These are phyloP conservation scores for Solanum rostratum DNA, from an alignment of 257 asterid genomes.

Conservation along the genomic window DNA sequence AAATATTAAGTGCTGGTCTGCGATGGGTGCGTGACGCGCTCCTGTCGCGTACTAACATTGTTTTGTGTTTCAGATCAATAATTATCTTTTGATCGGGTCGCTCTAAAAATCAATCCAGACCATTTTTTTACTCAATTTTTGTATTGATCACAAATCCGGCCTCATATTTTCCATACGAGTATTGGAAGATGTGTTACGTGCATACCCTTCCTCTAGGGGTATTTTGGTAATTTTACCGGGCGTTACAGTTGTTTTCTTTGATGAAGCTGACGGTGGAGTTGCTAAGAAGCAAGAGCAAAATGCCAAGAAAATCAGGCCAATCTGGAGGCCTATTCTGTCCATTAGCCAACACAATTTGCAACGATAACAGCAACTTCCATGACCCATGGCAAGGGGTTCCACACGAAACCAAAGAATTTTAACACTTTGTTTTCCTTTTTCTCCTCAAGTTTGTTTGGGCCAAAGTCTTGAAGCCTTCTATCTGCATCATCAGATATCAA, in stretches of 20 bases:
- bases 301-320: conserved; percentile 49
- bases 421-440: conserved; percentile 54
- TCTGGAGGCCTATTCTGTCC: conserved; percentile 39
- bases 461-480: conserved; percentile 49
- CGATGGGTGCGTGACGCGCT: no score
- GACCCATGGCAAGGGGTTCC: conserved; percentile 72
- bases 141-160: no score
- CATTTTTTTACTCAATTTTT: no score
- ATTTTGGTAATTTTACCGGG: no score
- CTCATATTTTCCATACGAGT: no score
- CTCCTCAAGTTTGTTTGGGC: conserved; percentile 81
- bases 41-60: no score
- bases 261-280: conserved; percentile 56
- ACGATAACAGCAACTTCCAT: conserved; percentile 64
- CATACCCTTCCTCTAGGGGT: no score
- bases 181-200: no score
- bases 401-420: conserved; percentile 65
- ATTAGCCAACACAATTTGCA: conserved; percentile 49
- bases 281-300: conserved; percentile 30
- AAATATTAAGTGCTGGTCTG: no score
- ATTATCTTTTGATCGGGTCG: no score
- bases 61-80: no score
- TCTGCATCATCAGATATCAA: conserved; percentile 40
- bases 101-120: no score
- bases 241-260: conserved; percentile 65